Evolutionary conservation across 331 rosid species (phyloP).

Genomic region (Prunus yedoensis): DNA sequence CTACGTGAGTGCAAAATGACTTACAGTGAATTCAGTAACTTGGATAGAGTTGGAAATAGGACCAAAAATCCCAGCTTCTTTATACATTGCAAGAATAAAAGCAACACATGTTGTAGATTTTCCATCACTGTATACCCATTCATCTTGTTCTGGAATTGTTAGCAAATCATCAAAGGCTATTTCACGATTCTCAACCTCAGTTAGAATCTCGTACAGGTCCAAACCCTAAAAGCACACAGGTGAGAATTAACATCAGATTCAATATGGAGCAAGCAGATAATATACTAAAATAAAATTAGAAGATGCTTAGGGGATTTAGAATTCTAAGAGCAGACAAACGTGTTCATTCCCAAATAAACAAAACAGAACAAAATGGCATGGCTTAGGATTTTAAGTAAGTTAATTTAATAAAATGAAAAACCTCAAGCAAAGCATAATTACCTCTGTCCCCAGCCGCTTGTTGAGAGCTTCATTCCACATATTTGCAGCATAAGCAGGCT

Average conservation of each 20-base stretch:
- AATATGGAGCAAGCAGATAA: neutral
- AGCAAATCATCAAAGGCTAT: constrained; percentile 72
- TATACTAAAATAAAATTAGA: neutral
- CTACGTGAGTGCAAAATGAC: constrained; percentile 4
- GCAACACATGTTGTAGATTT: constrained; percentile 90
- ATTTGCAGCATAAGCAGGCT: too few species aligned
- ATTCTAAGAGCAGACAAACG: neutral
- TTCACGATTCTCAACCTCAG: constrained; percentile 70
- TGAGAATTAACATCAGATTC: neutral
- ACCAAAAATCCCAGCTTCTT: constrained; percentile 79
- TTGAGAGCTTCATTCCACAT: too few species aligned
- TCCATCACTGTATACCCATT: constrained; percentile 90
- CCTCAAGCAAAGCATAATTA: too few species aligned
- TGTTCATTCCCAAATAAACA: neutral
- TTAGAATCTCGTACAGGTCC: constrained; percentile 69
- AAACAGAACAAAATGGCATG: neutral
- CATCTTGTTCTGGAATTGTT: constrained; percentile 86
- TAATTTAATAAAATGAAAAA: neutral
- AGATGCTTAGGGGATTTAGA: neutral
- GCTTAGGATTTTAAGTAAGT: neutral
- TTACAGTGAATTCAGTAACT: constrained; percentile 93
- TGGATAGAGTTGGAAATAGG: constrained; percentile 67
- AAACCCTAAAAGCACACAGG: constrained; percentile 42
- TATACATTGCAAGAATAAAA: constrained; percentile 85
- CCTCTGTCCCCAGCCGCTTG: too few species aligned